phyloP scores from a whole-genome alignment of 225 moss, liverwort and hornwort species.

The Asterella californica region DNA sequence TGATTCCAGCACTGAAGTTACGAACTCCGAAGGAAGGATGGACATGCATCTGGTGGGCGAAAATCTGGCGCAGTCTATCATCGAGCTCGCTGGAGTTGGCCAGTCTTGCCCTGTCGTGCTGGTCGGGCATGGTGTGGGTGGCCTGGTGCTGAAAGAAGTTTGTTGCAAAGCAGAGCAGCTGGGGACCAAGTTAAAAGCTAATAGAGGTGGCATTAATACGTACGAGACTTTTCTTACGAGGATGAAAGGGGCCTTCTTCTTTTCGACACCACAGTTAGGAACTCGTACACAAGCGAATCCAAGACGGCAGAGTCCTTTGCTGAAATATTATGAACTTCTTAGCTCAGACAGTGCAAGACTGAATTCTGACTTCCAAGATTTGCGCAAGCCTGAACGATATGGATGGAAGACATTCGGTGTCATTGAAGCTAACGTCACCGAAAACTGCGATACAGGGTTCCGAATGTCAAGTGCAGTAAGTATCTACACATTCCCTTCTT shows the following conservation, averaged over 20 bases:
- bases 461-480: neutral
- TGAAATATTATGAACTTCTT: slow-evolving; percentile 26
- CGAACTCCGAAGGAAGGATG: neutral
- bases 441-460: neutral
- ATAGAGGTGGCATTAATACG: neutral
- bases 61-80: neutral
- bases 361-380: slow-evolving; percentile 22
- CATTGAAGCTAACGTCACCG: slow-evolving; percentile 25
- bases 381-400: slow-evolving; percentile 25
- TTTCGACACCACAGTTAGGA: slow-evolving; percentile 34
- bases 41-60: neutral
- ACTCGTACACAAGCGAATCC: slow-evolving; percentile 7
- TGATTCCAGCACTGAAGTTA: neutral
- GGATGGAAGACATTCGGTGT: slow-evolving; percentile 33
- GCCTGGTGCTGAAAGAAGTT: slow-evolving; percentile 37
- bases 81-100: slow-evolving; percentile 16
- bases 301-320: slow-evolving; percentile 14
- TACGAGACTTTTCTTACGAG: slow-evolving; percentile 22
- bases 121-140: slow-evolving; percentile 41
- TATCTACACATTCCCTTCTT: neutral
- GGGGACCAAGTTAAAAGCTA: neutral
- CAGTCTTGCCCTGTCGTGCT: slow-evolving; percentile 30
- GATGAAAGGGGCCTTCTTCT: slow-evolving; percentile 36
- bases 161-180: slow-evolving; percentile 23
- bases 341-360: slow-evolving; percentile 26